Conservation (phyloP, 1,284 basidiomycete species). For the Sporisorium reilianum region DNA sequence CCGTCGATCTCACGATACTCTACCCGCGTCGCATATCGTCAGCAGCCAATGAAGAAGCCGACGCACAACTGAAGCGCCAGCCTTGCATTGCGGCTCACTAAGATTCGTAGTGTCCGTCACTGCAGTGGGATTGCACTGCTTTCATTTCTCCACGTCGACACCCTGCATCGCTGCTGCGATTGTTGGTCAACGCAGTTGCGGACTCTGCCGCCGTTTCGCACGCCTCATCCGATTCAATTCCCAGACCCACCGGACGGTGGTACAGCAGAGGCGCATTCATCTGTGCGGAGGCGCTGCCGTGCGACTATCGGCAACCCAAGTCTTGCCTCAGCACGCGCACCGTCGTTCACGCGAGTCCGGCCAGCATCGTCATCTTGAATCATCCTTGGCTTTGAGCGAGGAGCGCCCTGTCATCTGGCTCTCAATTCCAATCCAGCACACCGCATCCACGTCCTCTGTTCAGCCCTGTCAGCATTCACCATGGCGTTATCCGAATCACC, state of each 20-base stretch:
- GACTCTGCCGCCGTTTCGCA: neutral
- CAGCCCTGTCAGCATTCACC: neutral
- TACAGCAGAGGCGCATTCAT: neutral
- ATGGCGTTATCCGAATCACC: slow-evolving; percentile 44
- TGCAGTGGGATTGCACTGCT: neutral
- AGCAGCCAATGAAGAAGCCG: slow-evolving; percentile 25
- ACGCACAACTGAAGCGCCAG: slow-evolving; percentile 11
- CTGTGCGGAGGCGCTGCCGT: neutral
- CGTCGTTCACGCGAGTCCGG: neutral
- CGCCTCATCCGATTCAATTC: neutral
- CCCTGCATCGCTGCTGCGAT: neutral
- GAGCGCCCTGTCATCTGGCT: neutral
- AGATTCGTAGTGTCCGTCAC: slow-evolving; percentile 1
- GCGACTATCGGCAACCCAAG: no score
- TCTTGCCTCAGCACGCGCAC: neutral
- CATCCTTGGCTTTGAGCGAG: neutral
- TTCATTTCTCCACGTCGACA: neutral
- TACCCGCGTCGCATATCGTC: slow-evolving; percentile 15
- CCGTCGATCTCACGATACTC: slow-evolving; percentile 12
- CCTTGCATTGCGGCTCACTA: slow-evolving; percentile 5
- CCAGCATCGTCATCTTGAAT: neutral
- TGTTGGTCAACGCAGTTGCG: neutral
- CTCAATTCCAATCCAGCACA: no score
- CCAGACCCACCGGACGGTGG: slow-evolving; percentile 1
- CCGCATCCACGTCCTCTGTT: neutral